Evolutionary conservation across 495 filamentous ascomycete genomes (phyloP).

Genomic region (Hyaloscypha finlandica): DNA sequence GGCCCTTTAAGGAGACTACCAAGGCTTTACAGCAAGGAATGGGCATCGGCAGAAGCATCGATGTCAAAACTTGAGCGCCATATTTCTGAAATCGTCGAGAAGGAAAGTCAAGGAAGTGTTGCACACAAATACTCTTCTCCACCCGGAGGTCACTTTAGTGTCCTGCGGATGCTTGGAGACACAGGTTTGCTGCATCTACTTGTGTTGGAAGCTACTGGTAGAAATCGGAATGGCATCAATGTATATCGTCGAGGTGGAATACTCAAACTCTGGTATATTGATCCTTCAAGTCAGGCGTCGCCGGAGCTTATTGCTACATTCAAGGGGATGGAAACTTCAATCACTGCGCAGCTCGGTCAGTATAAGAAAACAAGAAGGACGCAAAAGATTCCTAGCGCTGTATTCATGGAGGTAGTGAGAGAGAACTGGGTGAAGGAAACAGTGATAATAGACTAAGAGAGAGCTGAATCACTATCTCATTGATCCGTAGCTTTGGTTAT

Average conservation of each 20-base stretch:
- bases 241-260: constrained; percentile 23
- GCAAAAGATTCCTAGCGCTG: constrained; percentile 15
- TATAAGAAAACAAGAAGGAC: constrained; percentile 9
- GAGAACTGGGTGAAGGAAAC: constrained; percentile 26
- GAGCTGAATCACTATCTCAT: constrained; percentile 18
- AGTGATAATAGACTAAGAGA: constrained; percentile 24
- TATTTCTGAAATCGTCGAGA: constrained; percentile 23
- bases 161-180: constrained; percentile 20
- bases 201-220: constrained; percentile 22
- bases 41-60: constrained; percentile 21
- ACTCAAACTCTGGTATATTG: constrained; percentile 25
- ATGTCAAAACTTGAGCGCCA: constrained; percentile 26
- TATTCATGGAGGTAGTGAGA: constrained; percentile 21
- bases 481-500: constrained; percentile 19
- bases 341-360: constrained; percentile 18
- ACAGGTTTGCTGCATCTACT: constrained; percentile 22
- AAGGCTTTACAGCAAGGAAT: constrained; percentile 26
- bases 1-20: constrained; percentile 21
- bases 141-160: constrained; percentile 22
- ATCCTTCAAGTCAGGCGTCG: constrained; percentile 20
- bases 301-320: constrained; percentile 21
- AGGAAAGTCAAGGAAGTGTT: constrained; percentile 24
- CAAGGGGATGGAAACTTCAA: constrained; percentile 22
- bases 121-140: constrained; percentile 23
- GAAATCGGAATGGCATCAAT: constrained; percentile 22